Evolutionary conservation across 2,329 filamentous ascomycete genomes (phyloP), one percentile per base, ranked within the genome.

Genomic region (Apiospora hydei): DNA sequence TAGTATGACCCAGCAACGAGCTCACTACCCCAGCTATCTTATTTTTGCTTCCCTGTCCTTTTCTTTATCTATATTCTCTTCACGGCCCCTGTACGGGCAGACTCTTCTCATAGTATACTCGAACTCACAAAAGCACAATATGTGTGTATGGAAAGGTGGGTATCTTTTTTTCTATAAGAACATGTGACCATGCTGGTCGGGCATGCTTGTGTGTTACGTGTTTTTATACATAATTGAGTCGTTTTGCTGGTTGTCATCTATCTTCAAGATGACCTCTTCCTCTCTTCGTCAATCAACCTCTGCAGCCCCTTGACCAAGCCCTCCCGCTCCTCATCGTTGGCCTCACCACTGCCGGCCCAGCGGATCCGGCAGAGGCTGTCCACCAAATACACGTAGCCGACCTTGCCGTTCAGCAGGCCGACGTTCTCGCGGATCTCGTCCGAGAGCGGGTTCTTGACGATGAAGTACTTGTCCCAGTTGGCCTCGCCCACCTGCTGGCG

Each of bases 371-470:
- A 98, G 75, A 95, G 87, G 74, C 91, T 87, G 81, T 99, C 96
- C 72, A 99, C 87, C 67, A 99, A 87, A 82, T 98, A 99, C 5
- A 95, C 92, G 83, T 98, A 98, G 49, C 95, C 96, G 46, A 98
- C 96, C 83, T 95, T 97, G 76, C 90, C 91, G 83, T 99, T 99
- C 80, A 97, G 84, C 80, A 97, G 76, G 14, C 91, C 91, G 73
- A 93, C 89, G 51, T 84, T 85, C 81, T 92, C 90, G 70, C 88
- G 85, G 71, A 92, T 89, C 71, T 90, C 86, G 70, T 91, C 88
- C 0, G 88, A 87, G 70, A 92, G 79, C 51, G 89, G 90, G 73
- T 83, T 85, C 69, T 84, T 84, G 26, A 93, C 87, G 44, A 92
- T 77, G 75, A 93, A 91, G 80, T 93, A 92, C 76, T 85, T 85